Base-by-base conservation (phyloP, 2,329 filamentous ascomycete genomes). In the Zasmidium cellare region DNA sequence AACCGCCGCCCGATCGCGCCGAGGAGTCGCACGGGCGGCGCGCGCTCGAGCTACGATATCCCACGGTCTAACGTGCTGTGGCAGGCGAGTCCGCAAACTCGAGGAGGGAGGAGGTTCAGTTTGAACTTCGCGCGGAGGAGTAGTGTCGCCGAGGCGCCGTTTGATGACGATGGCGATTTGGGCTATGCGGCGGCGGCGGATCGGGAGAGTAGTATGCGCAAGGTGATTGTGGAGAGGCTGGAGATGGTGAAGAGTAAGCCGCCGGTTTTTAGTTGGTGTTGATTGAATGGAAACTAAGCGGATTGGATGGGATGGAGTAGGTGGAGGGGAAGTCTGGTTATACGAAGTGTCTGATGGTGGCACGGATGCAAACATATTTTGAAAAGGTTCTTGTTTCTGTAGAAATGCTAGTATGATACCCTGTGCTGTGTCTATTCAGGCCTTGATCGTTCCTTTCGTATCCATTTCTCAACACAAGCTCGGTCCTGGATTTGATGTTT, bases 181-280 rank as follows among this genome's bases (percentile, higher is more conserved):
- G 94, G 94, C 9, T 99, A 96, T 75, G 91, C 92, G 11, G 93
- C 92, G 1, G 94, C 94, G 0, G 91, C 93, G 73, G 94, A 91
- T 23, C 91, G 96, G 85, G 94, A 97, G 75, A 90, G 90, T 12
- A 90, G 92, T 69, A 87, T 89, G 72, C 85, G 92, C 68, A 96
- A 94, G 76, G 94, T 99, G 49, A 97, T 99, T 79, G 92, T 99
- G 49, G 94, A 99, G 80, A 83, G 94, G 62, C 78, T 99, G 58
- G 94, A 99, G 80, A 90, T 93, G 59, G 94, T 99, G 61, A 97
- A 97, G 82, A 91, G 87, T 71, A 89, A 89, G 73, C 96, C 96
- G 72, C 94, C 94, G 1, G 92, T 99, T 28, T 99, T 99, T 76
- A 96, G 90, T 46, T 99, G 94, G 90, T 99, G 94, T 80, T 97